Evolutionary conservation across 2,329 filamentous ascomycete species (phyloP).

Genomic region (Fusarium napiforme): DNA sequence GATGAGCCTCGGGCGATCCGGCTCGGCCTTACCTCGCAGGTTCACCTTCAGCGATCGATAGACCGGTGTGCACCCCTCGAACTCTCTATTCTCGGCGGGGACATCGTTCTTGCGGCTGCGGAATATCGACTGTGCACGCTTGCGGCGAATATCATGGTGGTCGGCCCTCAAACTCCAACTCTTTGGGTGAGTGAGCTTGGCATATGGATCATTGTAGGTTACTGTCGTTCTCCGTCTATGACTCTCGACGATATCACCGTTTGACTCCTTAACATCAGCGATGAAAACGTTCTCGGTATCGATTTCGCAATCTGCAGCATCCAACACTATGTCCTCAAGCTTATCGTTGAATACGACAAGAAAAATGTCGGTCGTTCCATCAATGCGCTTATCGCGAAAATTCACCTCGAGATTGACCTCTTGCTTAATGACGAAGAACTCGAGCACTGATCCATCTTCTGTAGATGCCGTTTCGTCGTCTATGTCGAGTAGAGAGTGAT

Average conservation of each 20-base stretch:
- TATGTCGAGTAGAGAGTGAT: slow-evolving; percentile 46
- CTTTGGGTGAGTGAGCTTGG: slow-evolving; percentile 68
- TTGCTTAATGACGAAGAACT: slow-evolving; percentile 77
- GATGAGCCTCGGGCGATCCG: slow-evolving; percentile 55
- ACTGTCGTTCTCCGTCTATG: slow-evolving; percentile 54
- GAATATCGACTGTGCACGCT: slow-evolving; percentile 68
- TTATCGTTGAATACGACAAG: slow-evolving; percentile 73
- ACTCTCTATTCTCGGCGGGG: slow-evolving; percentile 65
- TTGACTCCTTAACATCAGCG: slow-evolving; percentile 51
- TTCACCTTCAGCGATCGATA: slow-evolving; percentile 63
- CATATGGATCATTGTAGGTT: slow-evolving; percentile 73
- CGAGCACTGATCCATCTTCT: slow-evolving; percentile 51
- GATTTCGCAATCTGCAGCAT: slow-evolving; percentile 71
- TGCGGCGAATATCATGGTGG: slow-evolving; percentile 79
- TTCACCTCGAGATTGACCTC: slow-evolving; percentile 90
- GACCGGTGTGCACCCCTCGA: slow-evolving; percentile 65
- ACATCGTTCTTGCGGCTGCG: slow-evolving; percentile 64
- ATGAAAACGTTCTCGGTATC: slow-evolving; percentile 65
- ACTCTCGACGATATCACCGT: slow-evolving; percentile 51
- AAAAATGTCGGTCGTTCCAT: slow-evolving; percentile 83
- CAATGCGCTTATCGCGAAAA: slow-evolving; percentile 78
- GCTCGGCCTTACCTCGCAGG: slow-evolving; percentile 54
- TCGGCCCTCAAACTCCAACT: slow-evolving; percentile 73
- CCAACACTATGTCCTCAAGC: slow-evolving; percentile 67
- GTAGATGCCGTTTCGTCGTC: slow-evolving; percentile 49